Evolutionary conservation across 2,329 filamentous ascomycete genomes (phyloP), one percentile per base, ranked within the genome.

Genomic region (Drechslerella coelobrocha): DNA sequence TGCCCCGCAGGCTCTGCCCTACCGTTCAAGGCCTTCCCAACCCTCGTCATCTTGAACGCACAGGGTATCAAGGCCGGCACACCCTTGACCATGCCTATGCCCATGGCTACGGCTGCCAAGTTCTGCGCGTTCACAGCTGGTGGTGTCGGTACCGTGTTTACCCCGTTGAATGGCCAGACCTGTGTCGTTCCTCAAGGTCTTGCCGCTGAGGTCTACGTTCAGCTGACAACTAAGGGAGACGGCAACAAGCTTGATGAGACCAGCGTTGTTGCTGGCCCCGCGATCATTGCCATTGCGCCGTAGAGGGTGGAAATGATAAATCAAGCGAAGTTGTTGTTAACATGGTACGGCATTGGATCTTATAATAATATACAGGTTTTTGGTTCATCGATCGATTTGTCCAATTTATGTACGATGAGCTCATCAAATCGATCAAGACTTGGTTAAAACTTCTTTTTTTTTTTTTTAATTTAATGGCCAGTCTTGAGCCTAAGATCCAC

Each of bases 1-100:
- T 92, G 89, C 81, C 89, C 89, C 14, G 79, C 83, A 26, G 86
- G 85, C 74, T 85, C 84, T 76, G 86, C 87, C 80, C 81, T 89
- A 52, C 82, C 83, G 76, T 81, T 90, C 77, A 83, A 82, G 66
- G 81, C 87, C 73, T 84, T 90, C 86, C 85, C 88, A 55, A 74
- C 79, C 29, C 80, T 83, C 3, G 74, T 74, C 31, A 75, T 76
- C 50, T 50, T 73, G 17, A 73, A 74, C 61, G 68, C 75, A 17
- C 53, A 60, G 24, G 55, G 57, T n/a, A 63, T 75, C 19, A 53
- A 55, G 31, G 60, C 72, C 14, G 74, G 74, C 31, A 74, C 73
- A 2, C 76, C 81, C 2, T 78, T 88, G 48, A 81, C 82, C 69
- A 82, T 86, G 79, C 80, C 81, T n/a, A 77, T 78, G 39, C 80